Evolutionary conservation across 176 grass and related monocot species (phyloP).

Genomic region (Guadua angustifolia): DNA sequence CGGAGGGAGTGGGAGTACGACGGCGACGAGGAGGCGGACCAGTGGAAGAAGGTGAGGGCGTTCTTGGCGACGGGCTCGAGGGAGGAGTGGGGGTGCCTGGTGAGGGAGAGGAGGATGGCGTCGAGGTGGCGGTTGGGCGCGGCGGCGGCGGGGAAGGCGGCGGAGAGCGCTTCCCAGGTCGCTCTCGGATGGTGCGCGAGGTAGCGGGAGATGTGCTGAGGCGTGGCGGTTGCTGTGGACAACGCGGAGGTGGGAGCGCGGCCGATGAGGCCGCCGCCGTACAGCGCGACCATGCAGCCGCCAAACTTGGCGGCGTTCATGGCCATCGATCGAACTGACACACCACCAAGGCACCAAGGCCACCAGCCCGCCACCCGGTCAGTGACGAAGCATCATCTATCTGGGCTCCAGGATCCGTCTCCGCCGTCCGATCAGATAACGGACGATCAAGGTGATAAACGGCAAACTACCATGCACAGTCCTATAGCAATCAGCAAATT

Average conservation of each 20-base stretch:
- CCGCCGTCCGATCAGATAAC: neutral
- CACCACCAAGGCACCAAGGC: neutral
- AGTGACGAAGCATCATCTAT: neutral
- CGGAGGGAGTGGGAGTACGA: constrained; percentile 40
- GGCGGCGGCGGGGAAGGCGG: constrained; percentile 47
- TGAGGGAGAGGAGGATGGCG: constrained; percentile 61
- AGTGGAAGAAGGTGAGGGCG: constrained; percentile 78
- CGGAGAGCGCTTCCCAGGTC: constrained; percentile 65
- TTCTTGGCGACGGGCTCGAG: constrained; percentile 57
- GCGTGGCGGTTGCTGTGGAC: constrained; percentile 10
- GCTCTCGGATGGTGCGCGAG: constrained; percentile 46
- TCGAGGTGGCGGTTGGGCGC: constrained; percentile 42
- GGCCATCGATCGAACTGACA: neutral
- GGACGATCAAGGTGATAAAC: neutral
- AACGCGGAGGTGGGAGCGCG: neutral
- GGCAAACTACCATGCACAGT: neutral
- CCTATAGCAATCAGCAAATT: neutral
- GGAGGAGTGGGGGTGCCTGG: constrained; percentile 43
- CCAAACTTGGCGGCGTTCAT: constrained; percentile 44
- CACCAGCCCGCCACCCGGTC: neutral
- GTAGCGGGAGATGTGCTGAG: constrained; percentile 60
- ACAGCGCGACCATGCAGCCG: constrained; percentile 33
- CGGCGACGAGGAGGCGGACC: constrained; percentile 38
- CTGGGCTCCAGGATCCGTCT: neutral
- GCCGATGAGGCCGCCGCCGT: neutral